Base-by-base conservation (phyloP, 805 yeast species). In the Candida sanyiensis region DNA sequence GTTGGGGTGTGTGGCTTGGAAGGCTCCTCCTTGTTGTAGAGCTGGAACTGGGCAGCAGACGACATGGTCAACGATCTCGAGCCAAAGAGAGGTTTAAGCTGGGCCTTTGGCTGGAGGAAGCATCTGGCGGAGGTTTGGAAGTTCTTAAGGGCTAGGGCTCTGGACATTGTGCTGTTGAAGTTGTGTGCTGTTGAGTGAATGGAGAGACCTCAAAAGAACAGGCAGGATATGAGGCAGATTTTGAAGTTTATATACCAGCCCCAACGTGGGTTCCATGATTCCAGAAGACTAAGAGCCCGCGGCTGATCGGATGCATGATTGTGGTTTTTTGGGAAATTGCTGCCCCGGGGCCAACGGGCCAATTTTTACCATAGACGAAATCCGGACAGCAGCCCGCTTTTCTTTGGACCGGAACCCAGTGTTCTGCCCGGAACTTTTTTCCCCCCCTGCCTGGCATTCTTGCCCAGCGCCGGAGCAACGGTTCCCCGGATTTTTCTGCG, bases 91-190 rank as follows among this genome's bases (percentile, higher is more conserved):
- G 47, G 47, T 31, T 35, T 44, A 15, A 42, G 40, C 7, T 25
- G 27, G 18, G 42, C 35, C 37, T 44, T 43, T 15, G 48, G 39
- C 31, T 50, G 52, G 15, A 47, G 30, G 29, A 38, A 32, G 45
- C 49, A 44, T 45, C 54, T 51, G 34, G 56, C 54, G 18, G 56
- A 46, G 18, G 57, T 52, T 41, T 48, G 51, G 40, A 50, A 44
- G 48, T 49, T 46, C 44, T 52, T 52, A 25, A 51, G 47, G 28
- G 42, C 35, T 41, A 52, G 41, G 23, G 48, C 39, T 37, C 42
- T 43, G 33, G 39, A 35, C 49, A 45, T 45, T 39, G 34, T 37
- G 25, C 7, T 19, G 3, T 20, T 22, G 25, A 22, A 13, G 26
- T 16, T 23, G 38, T 33, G n/a, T 21, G 32, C 31, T 18, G 19